These are phyloP conservation scores for Onygenales sp. DNA, from an alignment of 2,329 filamentous ascomycete species.

Conservation along the genomic window DNA sequence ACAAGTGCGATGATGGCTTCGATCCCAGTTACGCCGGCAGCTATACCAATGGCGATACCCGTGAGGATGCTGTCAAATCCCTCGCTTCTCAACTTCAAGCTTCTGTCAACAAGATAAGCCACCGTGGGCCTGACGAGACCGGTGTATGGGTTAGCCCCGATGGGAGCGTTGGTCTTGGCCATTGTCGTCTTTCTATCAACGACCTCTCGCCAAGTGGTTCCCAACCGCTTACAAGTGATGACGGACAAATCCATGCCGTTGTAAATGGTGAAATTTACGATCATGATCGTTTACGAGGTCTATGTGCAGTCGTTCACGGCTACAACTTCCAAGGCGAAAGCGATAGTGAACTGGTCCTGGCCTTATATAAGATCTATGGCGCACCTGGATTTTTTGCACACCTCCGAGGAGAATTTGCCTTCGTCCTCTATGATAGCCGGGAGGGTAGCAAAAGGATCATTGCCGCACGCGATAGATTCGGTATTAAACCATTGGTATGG, in stretches of 20 bases:
- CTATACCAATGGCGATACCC: background rate
- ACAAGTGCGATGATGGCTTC: background rate
- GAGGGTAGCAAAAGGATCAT: slow-evolving; percentile 30
- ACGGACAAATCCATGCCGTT: slow-evolving; percentile 42
- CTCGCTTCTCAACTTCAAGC: background rate
- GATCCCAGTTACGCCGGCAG: background rate
- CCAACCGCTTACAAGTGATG: slow-evolving; percentile 37
- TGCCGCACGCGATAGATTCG: slow-evolving; percentile 45
- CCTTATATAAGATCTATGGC: slow-evolving; percentile 43
- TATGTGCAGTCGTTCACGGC: slow-evolving; percentile 22
- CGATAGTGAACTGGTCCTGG: slow-evolving; percentile 46
- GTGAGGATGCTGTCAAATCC: background rate
- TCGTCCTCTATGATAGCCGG: slow-evolving; percentile 42
- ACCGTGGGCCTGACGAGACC: slow-evolving; percentile 38
- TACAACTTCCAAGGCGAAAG: slow-evolving; percentile 39
- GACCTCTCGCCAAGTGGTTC: slow-evolving; percentile 39
- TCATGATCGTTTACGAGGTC: slow-evolving; percentile 35
- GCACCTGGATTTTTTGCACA: slow-evolving; percentile 33
- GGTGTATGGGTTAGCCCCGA: slow-evolving; percentile 40
- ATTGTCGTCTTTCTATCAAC: slow-evolving; percentile 45
- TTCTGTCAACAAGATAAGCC: slow-evolving; percentile 29
- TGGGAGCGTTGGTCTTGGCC: slow-evolving; percentile 36
- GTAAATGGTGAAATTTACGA: slow-evolving; percentile 54
- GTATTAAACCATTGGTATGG: slow-evolving; percentile 50
- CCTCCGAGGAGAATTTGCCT: slow-evolving; percentile 46